Conservation (phyloP, 1,284 basidiomycete genomes). For the Amylostereum areolatum region DNA sequence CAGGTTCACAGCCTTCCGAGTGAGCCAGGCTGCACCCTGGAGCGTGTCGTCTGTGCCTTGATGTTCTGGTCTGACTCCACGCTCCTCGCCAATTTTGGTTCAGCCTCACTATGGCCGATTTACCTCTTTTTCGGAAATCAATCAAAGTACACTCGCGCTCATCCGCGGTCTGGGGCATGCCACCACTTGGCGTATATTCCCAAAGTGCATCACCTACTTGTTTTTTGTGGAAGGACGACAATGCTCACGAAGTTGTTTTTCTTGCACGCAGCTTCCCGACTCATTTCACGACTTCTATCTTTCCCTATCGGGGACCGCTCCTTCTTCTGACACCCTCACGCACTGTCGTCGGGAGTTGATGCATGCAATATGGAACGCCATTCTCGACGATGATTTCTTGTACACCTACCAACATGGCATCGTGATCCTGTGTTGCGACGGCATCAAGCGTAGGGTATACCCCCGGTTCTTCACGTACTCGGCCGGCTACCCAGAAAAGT, state of each 20-base stretch:
- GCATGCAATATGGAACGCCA: slow-evolving; percentile 15
- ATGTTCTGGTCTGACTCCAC: slow-evolving; percentile 34
- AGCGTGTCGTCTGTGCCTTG: slow-evolving; percentile 20
- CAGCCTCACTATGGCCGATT: slow-evolving; percentile 28
- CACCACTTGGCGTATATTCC: slow-evolving; percentile 31
- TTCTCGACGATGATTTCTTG: slow-evolving; percentile 18
- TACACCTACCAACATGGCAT: slow-evolving; percentile 20
- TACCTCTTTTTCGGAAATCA: slow-evolving; percentile 31
- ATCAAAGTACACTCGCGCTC: slow-evolving; percentile 26
- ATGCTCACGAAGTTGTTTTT: neutral
- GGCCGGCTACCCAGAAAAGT: slow-evolving; percentile 27
- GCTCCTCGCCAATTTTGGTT: slow-evolving; percentile 28
- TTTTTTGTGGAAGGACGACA: neutral
- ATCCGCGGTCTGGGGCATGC: slow-evolving; percentile 17
- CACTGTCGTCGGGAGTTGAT: slow-evolving; percentile 18
- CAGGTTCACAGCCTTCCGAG: slow-evolving; percentile 14
- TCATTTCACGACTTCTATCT: neutral
- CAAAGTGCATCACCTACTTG: slow-evolving; percentile 14
- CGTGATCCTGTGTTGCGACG: slow-evolving; percentile 17
- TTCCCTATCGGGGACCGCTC: neutral
- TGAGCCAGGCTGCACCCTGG: slow-evolving; percentile 13
- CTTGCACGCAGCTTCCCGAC: slow-evolving; percentile 1
- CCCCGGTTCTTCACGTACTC: slow-evolving; percentile 21
- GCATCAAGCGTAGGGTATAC: slow-evolving; percentile 14
- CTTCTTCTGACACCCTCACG: slow-evolving; percentile 8